Percentiles rank a stretch among this genome's conserved stretches.
Evolutionary conservation across 352 stramenopile species (phyloP).

Genomic region (Nothophytophthora sp.): DNA sequence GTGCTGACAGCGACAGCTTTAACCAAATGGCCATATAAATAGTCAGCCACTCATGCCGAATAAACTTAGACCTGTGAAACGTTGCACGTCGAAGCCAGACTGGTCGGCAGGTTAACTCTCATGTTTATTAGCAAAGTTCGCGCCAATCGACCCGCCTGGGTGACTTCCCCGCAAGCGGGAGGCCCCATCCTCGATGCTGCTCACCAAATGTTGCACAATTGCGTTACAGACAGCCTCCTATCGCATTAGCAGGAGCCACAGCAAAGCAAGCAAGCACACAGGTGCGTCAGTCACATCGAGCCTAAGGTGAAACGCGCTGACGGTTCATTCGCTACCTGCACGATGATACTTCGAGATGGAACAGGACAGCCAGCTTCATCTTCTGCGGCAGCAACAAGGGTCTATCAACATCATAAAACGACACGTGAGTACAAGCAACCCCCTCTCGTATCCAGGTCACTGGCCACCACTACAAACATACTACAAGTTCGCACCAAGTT

Average conservation of each 20-base stretch:
- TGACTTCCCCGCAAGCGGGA: slow-evolving; percentile 56
- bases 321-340: slow-evolving; percentile 39
- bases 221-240: slow-evolving; percentile 80
- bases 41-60: too few relatives aligned
- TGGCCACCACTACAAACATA: neutral
- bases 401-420: slow-evolving; percentile 32
- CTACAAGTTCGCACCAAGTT: slow-evolving; percentile 32
- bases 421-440: too few relatives aligned
- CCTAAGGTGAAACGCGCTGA: neutral
- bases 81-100: neutral
- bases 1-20: too few relatives aligned
- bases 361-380: slow-evolving; percentile 59
- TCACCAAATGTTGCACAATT: slow-evolving; percentile 63
- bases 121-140: slow-evolving; percentile 11
- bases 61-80: too few relatives aligned
- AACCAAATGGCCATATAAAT: too few relatives aligned
- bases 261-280: neutral
- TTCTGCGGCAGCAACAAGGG: slow-evolving; percentile 41
- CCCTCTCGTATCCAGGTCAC: neutral
- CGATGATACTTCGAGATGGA: slow-evolving; percentile 76
- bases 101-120: neutral
- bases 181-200: slow-evolving; percentile 25
- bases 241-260: neutral
- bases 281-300: too few relatives aligned
- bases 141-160: slow-evolving; percentile 70